Conservation (phyloP, 2,329 filamentous ascomycete genomes). For the Aspergillus texensis region DNA sequence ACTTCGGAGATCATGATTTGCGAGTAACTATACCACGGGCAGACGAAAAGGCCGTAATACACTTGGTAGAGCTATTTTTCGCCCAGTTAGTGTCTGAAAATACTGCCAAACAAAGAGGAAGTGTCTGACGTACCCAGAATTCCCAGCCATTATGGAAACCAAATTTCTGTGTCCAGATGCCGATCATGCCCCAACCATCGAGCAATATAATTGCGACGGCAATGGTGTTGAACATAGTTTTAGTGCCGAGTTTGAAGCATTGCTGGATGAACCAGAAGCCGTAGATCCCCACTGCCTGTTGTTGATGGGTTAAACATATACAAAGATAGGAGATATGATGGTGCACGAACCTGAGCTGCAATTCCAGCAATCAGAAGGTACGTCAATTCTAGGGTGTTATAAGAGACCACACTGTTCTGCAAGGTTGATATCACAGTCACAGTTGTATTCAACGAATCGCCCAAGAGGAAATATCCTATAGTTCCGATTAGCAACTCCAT, state of each 20-base stretch:
- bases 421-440: constrained; percentile 68
- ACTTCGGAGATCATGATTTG: constrained; percentile 74
- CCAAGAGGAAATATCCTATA: constrained; percentile 65
- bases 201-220: constrained; percentile 65
- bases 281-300: constrained; percentile 59
- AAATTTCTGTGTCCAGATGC: constrained; percentile 58
- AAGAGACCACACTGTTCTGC: constrained; percentile 66
- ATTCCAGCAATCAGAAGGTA: constrained; percentile 70
- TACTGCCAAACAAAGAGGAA: background rate
- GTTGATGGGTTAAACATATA: background rate
- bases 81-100: background rate
- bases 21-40: constrained; percentile 71
- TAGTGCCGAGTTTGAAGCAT: constrained; percentile 61
- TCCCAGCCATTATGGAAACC: constrained; percentile 59
- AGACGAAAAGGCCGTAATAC: constrained; percentile 68
- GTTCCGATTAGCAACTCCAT: background rate
- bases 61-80: constrained; percentile 45
- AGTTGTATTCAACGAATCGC: constrained; percentile 71
- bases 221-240: constrained; percentile 69
- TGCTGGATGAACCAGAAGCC: constrained; percentile 65
- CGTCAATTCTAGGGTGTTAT: constrained; percentile 66
- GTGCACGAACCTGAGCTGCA: constrained; percentile 55
- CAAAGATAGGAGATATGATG: background rate
- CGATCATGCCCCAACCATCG: constrained; percentile 61
- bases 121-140: constrained; percentile 45